A percentile compares a stretch with the other conserved stretches of the same genome.
These are phyloP conservation scores for Skeletonema marinoi DNA, from an alignment of 108 stramenopile genomes.

Conservation along the genomic window DNA sequence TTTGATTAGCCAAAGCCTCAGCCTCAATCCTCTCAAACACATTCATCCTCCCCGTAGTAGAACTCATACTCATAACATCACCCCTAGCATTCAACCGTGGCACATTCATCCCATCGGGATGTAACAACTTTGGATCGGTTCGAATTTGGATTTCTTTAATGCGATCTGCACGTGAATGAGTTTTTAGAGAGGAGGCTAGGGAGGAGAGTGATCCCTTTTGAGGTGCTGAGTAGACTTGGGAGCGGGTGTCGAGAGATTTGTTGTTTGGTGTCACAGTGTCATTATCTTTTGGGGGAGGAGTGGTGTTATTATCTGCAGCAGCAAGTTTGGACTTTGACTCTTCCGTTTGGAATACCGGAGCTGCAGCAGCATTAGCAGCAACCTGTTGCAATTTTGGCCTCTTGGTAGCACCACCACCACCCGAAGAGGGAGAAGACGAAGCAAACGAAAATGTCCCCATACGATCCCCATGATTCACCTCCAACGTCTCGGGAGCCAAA, in stretches of 20 bases:
- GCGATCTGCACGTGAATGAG: constrained; percentile 38
- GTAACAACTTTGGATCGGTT: constrained; percentile 27
- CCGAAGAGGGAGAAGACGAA: neutral
- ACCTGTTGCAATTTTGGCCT: too few relatives aligned
- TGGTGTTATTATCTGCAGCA: too few relatives aligned
- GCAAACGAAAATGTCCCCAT: constrained; percentile 27
- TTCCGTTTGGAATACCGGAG: neutral
- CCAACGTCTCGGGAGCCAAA: neutral
- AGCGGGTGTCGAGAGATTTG: neutral
- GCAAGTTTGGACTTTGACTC: neutral
- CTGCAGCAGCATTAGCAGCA: constrained; percentile 5
- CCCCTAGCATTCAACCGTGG: constrained; percentile 35
- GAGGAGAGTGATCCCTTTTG: constrained; percentile 35
- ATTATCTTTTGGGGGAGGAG: neutral
- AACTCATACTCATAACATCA: constrained; percentile 25
- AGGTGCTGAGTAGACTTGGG: neutral
- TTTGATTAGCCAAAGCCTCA: constrained; percentile 5
- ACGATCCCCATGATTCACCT: constrained; percentile 15
- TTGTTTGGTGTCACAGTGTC: neutral
- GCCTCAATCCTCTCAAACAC: constrained; percentile 46
- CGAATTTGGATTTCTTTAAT: constrained; percentile 19
- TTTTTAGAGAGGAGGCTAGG: constrained; percentile 38
- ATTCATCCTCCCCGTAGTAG: constrained; percentile 15
- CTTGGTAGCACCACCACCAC: neutral
- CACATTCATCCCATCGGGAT: constrained; percentile 46